Percentiles rank a stretch among this genome's conserved stretches.
These are phyloP conservation scores for Calonectria hongkongensis DNA, from an alignment of 2,329 filamentous ascomycete species.

Conservation along the genomic window DNA sequence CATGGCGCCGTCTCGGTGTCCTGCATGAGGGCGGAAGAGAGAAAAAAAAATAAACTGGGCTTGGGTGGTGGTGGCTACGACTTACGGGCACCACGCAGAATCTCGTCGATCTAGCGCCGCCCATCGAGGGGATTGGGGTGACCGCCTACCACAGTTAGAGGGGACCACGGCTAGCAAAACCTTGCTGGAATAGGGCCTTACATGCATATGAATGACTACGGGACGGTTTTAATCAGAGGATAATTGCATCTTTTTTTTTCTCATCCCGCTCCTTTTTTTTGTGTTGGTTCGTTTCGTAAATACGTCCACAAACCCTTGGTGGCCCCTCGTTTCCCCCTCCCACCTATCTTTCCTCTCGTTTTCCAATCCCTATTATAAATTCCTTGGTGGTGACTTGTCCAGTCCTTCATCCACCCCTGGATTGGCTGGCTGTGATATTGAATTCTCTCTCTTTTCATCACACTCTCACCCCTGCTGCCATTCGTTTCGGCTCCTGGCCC, in stretches of 20 bases:
- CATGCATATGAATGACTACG: constrained; percentile 20
- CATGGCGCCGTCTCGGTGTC: constrained; percentile 36
- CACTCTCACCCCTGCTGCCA: constrained; percentile 27
- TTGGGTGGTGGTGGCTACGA: constrained; percentile 14
- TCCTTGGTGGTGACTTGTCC: constrained; percentile 42
- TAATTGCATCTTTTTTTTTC: constrained; percentile 17
- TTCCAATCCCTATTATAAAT: constrained; percentile 30
- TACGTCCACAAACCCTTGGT: constrained; percentile 23
- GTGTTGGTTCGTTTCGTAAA: constrained; percentile 4
- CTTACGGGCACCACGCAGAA: constrained; percentile 29
- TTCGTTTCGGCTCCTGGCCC: constrained; percentile 38
- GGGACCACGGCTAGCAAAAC: constrained; percentile 26
- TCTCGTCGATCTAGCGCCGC: constrained; percentile 32
- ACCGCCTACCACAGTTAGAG: constrained; percentile 9
- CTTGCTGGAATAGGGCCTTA: constrained; percentile 27
- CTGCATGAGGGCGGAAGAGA: constrained; percentile 49
- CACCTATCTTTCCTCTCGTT: constrained; percentile 33
- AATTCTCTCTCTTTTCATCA: constrained; percentile 31
- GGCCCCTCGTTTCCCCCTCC: constrained; percentile 33
- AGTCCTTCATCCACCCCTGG: constrained; percentile 43
- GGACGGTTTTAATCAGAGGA: constrained; percentile 17
- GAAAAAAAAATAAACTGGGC: constrained; percentile 33
- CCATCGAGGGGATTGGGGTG: constrained; percentile 13
- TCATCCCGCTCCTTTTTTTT: constrained; percentile 23
- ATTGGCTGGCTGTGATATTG: constrained; percentile 21